A percentile compares a stretch with the other conserved stretches of the same genome.
phyloP scores from a whole-genome alignment of 768 basidiomycete species.

The Symmetrospora coprosmae region DNA sequence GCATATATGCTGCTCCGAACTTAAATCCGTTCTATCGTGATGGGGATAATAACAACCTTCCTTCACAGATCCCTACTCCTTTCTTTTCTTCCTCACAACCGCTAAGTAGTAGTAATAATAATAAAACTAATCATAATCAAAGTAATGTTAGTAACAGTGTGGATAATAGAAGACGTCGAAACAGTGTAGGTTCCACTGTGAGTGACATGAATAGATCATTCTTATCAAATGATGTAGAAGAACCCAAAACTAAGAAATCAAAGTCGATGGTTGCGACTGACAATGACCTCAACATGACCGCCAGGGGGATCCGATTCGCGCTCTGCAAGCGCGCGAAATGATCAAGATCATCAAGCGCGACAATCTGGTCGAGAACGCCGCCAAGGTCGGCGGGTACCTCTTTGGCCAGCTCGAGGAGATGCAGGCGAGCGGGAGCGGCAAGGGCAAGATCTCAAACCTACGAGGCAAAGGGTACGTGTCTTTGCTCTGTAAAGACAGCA shows the following conservation, averaged over 20 bases:
- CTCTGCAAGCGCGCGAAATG: constrained; percentile 34
- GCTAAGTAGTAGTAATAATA: no score
- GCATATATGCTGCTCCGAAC: constrained; percentile 30
- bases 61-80: not conserved
- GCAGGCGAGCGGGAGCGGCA: constrained; percentile 1
- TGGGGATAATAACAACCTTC: no score
- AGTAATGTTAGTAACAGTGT: no score
- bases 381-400: constrained; percentile 34
- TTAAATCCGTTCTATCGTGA: not conserved
- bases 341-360: constrained; percentile 37
- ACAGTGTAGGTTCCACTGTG: no score
- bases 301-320: constrained; percentile 17
- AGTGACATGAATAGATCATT: not conserved
- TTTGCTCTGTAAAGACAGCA: not conserved
- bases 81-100: not conserved
- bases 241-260: not conserved
- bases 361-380: constrained; percentile 37
- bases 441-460: constrained; percentile 30
- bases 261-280: not conserved
- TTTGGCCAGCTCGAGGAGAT: constrained; percentile 29
- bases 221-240: not conserved
- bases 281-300: constrained; percentile 35
- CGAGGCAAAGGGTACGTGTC: constrained; percentile 18
- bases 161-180: no score
- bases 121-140: no score